Conservation (phyloP, 306 rosid species). For the Corylus avellana region DNA sequence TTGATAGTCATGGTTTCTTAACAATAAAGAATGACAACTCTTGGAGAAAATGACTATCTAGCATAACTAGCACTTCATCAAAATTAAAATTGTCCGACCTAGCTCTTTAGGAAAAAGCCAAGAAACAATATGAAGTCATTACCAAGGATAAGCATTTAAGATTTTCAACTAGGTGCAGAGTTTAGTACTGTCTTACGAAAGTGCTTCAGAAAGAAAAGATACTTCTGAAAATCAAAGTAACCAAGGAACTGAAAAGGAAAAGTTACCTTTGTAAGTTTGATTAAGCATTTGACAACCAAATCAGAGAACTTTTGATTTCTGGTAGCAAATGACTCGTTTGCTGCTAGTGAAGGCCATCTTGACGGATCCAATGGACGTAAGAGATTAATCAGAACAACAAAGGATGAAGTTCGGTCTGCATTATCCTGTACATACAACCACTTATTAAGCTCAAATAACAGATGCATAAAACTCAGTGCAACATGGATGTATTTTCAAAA, state of each 20-base stretch:
- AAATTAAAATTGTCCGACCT: not conserved
- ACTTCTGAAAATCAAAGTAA: not conserved
- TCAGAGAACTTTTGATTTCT: slow-evolving; percentile 98
- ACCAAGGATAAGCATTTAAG: not conserved
- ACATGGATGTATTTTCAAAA: not conserved
- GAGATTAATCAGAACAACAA: slow-evolving; percentile 88
- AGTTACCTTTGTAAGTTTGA: slow-evolving; percentile 92
- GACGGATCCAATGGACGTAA: slow-evolving; percentile 94
- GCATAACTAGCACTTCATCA: not conserved
- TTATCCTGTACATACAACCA: slow-evolving; percentile 70
- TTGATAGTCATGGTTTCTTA: slow-evolving; percentile 7
- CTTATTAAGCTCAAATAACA: slow-evolving; percentile 13
- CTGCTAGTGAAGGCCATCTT: slow-evolving; percentile 90
- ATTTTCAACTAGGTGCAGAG: not conserved
- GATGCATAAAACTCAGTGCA: not conserved
- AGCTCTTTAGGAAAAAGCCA: not conserved
- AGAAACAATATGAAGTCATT: not conserved
- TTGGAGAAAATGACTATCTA: not conserved
- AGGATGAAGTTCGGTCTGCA: slow-evolving; percentile 96
- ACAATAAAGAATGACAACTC: slow-evolving; percentile 7
- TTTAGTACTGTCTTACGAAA: not conserved
- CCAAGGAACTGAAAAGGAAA: not conserved
- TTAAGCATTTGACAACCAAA: slow-evolving; percentile 97
- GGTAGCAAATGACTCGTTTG: slow-evolving; percentile 77
- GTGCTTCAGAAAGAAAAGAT: not conserved